Evolutionary conservation across 306 rosid species (phyloP).

Genomic region (Sicyos edulis): DNA sequence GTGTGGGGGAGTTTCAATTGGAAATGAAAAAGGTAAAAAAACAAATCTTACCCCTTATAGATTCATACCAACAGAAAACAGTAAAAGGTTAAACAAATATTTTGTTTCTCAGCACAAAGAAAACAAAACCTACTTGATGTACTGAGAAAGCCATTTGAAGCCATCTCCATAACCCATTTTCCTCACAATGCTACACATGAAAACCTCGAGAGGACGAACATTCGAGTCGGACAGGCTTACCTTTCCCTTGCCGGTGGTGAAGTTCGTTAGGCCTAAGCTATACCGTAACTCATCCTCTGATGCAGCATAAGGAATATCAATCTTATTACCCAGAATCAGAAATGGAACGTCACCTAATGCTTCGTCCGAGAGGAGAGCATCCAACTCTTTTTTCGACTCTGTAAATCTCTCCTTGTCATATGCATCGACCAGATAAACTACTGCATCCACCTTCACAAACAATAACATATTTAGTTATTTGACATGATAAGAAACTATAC

Average conservation of each 20-base stretch:
- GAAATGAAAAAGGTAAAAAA: slow-evolving; percentile 14
- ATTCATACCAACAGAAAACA: slow-evolving; percentile 17
- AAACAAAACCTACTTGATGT: slow-evolving; percentile 44
- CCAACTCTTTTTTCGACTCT: slow-evolving; percentile 71
- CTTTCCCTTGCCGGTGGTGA: slow-evolving; percentile 90
- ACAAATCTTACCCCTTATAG: slow-evolving; percentile 8
- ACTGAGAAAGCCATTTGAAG: slow-evolving; percentile 87
- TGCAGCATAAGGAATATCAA: slow-evolving; percentile 76
- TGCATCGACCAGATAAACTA: slow-evolving; percentile 72
- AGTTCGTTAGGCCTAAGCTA: slow-evolving; percentile 65
- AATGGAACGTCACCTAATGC: slow-evolving; percentile 63
- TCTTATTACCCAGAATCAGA: slow-evolving; percentile 79
- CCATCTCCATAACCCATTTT: slow-evolving; percentile 96
- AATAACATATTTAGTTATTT: background rate
- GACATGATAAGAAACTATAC: too few species aligned
- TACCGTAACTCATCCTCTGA: slow-evolving; percentile 77
- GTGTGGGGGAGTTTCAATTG: slow-evolving; percentile 20
- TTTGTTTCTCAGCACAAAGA: slow-evolving; percentile 6
- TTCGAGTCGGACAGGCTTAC: slow-evolving; percentile 59
- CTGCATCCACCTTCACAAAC: slow-evolving; percentile 73
- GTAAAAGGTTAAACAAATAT: slow-evolving; percentile 14
- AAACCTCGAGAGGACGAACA: slow-evolving; percentile 76
- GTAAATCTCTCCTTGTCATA: slow-evolving; percentile 78
- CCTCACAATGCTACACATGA: slow-evolving; percentile 89
- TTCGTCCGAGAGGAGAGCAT: slow-evolving; percentile 76